Conservation (phyloP, 495 filamentous ascomycete genomes). For the Daldinia bambusicola region DNA sequence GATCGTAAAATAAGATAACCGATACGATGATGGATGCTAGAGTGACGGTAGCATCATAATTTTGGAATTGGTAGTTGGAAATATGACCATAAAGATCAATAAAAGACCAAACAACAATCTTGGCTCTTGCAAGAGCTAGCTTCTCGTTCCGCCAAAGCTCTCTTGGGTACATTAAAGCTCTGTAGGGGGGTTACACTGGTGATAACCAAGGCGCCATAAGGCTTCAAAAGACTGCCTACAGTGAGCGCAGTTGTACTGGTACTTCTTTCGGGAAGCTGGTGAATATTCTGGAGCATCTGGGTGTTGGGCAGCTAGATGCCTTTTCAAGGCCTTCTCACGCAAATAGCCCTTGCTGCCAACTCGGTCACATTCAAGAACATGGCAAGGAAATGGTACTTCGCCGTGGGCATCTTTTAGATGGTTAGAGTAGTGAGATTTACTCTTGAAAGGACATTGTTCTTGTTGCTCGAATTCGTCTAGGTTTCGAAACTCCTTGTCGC, state of each 20-base stretch:
- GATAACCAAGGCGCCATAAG: no score
- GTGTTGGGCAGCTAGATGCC: slow-evolving; percentile 46
- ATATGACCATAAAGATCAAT: no score
- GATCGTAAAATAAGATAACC: no score
- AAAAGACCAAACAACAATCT: no score
- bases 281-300: slow-evolving; percentile 13
- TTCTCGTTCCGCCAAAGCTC: no score
- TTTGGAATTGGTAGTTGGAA: no score
- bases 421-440: slow-evolving; percentile 42
- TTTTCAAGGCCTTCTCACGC: slow-evolving; percentile 44
- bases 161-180: no score
- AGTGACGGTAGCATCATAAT: no score
- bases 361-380: slow-evolving; percentile 48
- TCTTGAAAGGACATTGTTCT: slow-evolving; percentile 32
- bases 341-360: slow-evolving; percentile 50
- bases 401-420: slow-evolving; percentile 53
- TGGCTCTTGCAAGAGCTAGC: no score
- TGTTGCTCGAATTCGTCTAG: not conserved
- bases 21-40: no score
- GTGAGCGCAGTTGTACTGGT: not conserved
- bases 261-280: not conserved
- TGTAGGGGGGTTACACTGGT: no score
- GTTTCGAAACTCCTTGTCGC: slow-evolving; percentile 10
- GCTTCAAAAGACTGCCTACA: not conserved
- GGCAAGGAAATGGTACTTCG: slow-evolving; percentile 47